Conservation (phyloP, 2,329 filamentous ascomycete species). For the Calonectria naviculata region DNA sequence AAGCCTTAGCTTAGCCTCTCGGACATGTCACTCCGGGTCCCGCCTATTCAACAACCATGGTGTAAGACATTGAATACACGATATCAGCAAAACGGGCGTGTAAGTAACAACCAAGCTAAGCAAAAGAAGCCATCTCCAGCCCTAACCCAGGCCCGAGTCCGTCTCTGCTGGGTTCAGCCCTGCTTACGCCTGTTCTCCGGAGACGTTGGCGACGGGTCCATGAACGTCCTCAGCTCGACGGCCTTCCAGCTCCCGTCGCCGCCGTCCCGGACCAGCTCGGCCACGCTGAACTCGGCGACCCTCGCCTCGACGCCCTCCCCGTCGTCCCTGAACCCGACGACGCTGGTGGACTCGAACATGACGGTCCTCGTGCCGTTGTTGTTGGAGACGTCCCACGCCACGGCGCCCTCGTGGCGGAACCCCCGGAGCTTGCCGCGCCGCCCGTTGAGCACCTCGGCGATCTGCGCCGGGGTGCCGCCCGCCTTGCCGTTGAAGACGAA, state of each 20-base stretch:
- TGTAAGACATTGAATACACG: too few species aligned
- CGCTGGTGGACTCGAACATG: not conserved
- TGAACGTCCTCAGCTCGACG: not conserved
- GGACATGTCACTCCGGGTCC: too few species aligned
- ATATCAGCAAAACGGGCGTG: not conserved
- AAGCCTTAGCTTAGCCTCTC: too few species aligned
- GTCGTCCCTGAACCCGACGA: not conserved
- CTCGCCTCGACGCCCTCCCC: not conserved
- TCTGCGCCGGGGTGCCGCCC: not conserved
- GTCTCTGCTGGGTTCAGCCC: not conserved
- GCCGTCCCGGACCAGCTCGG: not conserved
- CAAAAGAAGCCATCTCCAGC: not conserved
- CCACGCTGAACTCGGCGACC: not conserved
- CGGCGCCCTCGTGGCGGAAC: constrained; percentile 2
- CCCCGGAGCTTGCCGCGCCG: not conserved
- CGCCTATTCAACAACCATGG: too few species aligned
- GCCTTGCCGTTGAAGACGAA: constrained; percentile 8
- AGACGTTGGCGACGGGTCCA: not conserved
- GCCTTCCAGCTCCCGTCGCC: not conserved
- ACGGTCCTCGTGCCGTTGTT: not conserved
- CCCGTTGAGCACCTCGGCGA: not conserved
- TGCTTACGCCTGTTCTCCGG: not conserved
- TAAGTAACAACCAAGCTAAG: not conserved
- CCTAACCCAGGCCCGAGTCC: not conserved
- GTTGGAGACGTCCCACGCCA: constrained; percentile 1